Percentiles rank a stretch among this genome's conserved stretches.
phyloP scores from a whole-genome alignment of 1,139 yeast genomes.

The Magnusiomyces tetraspermus region DNA sequence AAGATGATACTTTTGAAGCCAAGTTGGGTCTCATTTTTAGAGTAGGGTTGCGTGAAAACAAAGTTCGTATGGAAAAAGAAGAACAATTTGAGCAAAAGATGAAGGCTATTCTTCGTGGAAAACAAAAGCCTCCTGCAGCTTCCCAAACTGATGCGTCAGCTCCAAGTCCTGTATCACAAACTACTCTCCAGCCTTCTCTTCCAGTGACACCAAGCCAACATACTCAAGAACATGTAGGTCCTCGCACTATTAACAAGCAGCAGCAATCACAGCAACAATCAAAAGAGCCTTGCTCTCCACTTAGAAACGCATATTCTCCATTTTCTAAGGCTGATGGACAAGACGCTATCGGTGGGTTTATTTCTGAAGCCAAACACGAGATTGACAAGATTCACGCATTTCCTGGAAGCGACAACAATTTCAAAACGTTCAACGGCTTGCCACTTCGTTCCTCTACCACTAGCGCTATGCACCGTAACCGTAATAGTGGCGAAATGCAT shows the following conservation, averaged over 20 bases:
- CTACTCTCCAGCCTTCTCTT: background rate
- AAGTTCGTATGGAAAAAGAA: constrained; percentile 50
- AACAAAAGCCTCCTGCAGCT: constrained; percentile 11
- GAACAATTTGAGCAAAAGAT: constrained; percentile 43
- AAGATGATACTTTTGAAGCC: constrained; percentile 83
- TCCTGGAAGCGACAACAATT: background rate
- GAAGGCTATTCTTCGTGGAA: constrained; percentile 20
- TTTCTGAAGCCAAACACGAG: background rate
- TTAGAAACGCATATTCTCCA: background rate
- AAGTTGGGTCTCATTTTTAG: constrained; percentile 68
- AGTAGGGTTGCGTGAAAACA: constrained; percentile 65
- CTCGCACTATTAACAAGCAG: background rate
- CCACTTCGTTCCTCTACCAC: background rate
- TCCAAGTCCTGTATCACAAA: background rate
- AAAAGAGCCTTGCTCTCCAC: background rate
- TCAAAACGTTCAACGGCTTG: background rate
- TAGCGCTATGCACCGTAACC: background rate
- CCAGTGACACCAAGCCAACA: background rate
- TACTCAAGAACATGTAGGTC: background rate
- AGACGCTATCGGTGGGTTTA: background rate
- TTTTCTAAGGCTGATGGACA: background rate
- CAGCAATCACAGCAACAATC: no score
- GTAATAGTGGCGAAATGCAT: background rate
- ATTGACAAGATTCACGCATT: background rate
- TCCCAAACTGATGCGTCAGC: constrained; percentile 1